Base-by-base conservation (phyloP, 768 basidiomycete genomes). In the Cubamyces lactineus region DNA sequence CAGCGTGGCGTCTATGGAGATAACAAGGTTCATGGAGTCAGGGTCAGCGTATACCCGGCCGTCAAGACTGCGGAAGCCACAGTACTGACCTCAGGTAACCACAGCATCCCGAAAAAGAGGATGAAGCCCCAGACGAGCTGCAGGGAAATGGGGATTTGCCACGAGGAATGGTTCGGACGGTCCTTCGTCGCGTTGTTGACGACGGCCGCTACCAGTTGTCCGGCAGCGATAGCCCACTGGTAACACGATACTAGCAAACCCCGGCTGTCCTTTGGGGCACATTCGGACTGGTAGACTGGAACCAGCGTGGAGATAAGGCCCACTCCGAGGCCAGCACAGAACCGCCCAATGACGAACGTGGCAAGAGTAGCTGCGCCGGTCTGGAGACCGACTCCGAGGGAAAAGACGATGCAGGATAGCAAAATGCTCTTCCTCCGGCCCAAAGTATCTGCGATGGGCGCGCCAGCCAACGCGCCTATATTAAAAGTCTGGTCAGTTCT, bases 121-220 rank as follows among this genome's bases (percentile, higher is more conserved):
- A 94, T 75, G 58, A 78, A 69, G 28, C 87, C 90, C 90, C 90
- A 94, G 38, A 84, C 79, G 71, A 94, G 90, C 71, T 94, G 92
- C 58, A 94, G 71, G n/a, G 82, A 80, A 63, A 89, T 86, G 28
- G 91, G 89, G 61, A 92, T 87, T 38, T 80, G 82, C 75, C 86
- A 92, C 0, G 87, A 78, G 13, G 79, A 76, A 59, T 82, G 76
- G 59, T 81, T 73, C 5, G 71, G 54, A 26, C 81, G 77, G 59
- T 77, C 65, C 73, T 89, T 76, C 26, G 91, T 91, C 24, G 81
- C 79, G 66, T 90, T 84, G 70, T 84, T 82, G 72, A 92, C 82
- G 69, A 88, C 77, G 41, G 88, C 73, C n/a, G 91, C 88, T 54
- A 92, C 77, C 42, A 92, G 79, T 55, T 89, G 77, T 64, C 92